Percentiles rank a stretch among this genome's conserved stretches.
Evolutionary conservation across 2,329 filamentous ascomycete species (phyloP).

Genomic region (Stagonosporopsis cucurbitacearum): DNA sequence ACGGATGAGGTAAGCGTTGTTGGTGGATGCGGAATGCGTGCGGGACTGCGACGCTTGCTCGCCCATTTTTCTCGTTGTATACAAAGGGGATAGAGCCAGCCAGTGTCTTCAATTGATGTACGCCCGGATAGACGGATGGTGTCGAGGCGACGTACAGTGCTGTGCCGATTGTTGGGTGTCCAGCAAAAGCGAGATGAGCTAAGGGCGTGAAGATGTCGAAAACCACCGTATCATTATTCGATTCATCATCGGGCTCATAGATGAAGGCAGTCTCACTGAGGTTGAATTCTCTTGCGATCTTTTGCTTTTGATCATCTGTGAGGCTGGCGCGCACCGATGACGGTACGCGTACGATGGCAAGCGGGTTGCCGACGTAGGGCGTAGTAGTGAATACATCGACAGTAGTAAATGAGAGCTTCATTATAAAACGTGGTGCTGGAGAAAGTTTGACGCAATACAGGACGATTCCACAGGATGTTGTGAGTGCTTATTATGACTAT

Average conservation of each 20-base stretch:
- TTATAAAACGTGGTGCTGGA: conserved; percentile 4
- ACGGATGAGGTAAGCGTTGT: conserved; percentile 44
- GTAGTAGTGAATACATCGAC: conserved; percentile 56
- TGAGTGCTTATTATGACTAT: conserved; percentile 1
- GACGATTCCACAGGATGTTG: neutral
- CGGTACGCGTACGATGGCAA: conserved; percentile 58
- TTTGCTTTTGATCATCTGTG: conserved; percentile 58
- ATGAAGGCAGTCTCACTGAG: conserved; percentile 63
- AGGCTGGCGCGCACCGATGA: conserved; percentile 43
- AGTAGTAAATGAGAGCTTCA: conserved; percentile 45
- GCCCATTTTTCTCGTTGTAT: conserved; percentile 1
- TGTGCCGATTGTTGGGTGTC: conserved; percentile 64
- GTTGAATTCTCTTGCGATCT: conserved; percentile 62
- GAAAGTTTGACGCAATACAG: neutral
- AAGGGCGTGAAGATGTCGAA: conserved; percentile 61
- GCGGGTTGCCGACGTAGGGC: conserved; percentile 58
- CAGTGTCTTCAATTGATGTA: conserved; percentile 2
- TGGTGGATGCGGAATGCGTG: conserved; percentile 69
- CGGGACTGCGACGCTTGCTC: conserved; percentile 66
- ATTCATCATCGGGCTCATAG: conserved; percentile 38
- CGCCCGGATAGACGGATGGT: conserved; percentile 18
- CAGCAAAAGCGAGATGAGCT: conserved; percentile 61
- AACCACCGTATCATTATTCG: conserved; percentile 19
- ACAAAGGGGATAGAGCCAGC: conserved; percentile 9
- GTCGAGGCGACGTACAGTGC: conserved; percentile 53